Percentiles rank a stretch among this genome's conserved stretches.
Conservation (phyloP, 2,329 filamentous ascomycete species). For the Pyrenophora teres region DNA sequence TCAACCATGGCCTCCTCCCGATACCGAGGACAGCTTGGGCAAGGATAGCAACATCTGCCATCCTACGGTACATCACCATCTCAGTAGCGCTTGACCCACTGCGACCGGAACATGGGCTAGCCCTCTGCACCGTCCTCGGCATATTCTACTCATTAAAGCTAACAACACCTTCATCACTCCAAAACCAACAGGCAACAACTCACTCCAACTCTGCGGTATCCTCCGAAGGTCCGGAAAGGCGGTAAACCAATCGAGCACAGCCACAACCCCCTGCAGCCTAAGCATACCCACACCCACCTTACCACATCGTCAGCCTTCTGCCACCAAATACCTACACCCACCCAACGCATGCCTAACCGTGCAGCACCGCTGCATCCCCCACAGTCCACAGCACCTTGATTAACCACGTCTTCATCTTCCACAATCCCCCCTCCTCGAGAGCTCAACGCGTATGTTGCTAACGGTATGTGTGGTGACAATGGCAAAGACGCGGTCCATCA, state of each 20-base stretch:
- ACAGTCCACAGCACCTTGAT: slow-evolving; percentile 27
- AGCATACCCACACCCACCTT: neutral
- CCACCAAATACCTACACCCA: neutral
- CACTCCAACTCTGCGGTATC: no score
- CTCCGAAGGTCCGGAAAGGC: no score
- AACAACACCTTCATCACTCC: no score
- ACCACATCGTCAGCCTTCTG: neutral
- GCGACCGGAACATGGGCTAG: no score
- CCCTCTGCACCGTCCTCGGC: no score
- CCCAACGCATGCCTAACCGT: neutral
- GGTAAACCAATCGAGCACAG: neutral
- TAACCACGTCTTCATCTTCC: slow-evolving; percentile 37
- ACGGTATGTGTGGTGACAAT: slow-evolving; percentile 29
- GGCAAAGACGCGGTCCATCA: slow-evolving; percentile 21
- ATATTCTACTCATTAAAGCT: no score
- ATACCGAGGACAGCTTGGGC: neutral
- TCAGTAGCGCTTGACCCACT: no score
- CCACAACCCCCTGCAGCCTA: neutral
- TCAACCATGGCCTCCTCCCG: neutral
- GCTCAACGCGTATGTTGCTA: slow-evolving; percentile 30
- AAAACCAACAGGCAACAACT: no score
- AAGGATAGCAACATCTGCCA: slow-evolving; percentile 2
- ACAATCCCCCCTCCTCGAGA: slow-evolving; percentile 11
- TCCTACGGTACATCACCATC: neutral
- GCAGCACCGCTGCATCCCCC: slow-evolving; percentile 16